Conservation (phyloP, 106 monocot species). For the Acorus gramineus region DNA sequence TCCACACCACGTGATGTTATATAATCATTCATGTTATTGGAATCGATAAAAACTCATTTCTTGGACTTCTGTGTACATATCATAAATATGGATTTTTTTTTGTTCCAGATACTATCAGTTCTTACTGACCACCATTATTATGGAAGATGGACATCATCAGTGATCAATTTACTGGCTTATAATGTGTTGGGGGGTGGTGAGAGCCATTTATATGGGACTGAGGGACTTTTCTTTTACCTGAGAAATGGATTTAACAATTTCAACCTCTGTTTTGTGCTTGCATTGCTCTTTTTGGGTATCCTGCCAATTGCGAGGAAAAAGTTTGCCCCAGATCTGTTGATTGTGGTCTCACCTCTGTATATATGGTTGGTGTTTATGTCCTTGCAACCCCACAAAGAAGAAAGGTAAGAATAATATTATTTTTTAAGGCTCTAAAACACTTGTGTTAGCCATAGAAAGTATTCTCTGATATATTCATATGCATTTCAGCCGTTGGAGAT, state of each 20-base stretch:
- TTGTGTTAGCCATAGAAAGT: background rate
- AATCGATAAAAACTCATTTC: too few species aligned
- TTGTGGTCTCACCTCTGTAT: conserved; percentile 85
- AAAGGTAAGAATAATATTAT: conserved; percentile 41
- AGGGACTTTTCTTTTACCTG: conserved; percentile 68
- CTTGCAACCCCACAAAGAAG: conserved; percentile 96
- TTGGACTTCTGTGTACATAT: too few species aligned
- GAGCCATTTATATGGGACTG: conserved; percentile 95
- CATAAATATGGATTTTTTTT: background rate
- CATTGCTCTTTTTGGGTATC: conserved; percentile 60
- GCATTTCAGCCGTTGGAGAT: background rate
- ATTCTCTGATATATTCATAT: background rate
- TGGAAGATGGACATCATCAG: conserved; percentile 84
- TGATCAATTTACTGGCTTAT: conserved; percentile 78
- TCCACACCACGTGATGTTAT: too few species aligned
- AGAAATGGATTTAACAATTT: conserved; percentile 98
- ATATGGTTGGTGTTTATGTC: conserved; percentile 98
- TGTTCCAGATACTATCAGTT: conserved; percentile 59
- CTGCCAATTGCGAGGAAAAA: conserved; percentile 69
- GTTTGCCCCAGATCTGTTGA: conserved; percentile 59
- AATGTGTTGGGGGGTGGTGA: conserved; percentile 92
- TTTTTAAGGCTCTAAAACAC: background rate
- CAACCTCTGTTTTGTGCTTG: conserved; percentile 78
- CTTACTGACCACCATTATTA: conserved; percentile 65
- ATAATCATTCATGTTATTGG: too few species aligned